Base-by-base conservation (phyloP, 2,329 filamentous ascomycete genomes). In the Ceratocystis papillata region DNA sequence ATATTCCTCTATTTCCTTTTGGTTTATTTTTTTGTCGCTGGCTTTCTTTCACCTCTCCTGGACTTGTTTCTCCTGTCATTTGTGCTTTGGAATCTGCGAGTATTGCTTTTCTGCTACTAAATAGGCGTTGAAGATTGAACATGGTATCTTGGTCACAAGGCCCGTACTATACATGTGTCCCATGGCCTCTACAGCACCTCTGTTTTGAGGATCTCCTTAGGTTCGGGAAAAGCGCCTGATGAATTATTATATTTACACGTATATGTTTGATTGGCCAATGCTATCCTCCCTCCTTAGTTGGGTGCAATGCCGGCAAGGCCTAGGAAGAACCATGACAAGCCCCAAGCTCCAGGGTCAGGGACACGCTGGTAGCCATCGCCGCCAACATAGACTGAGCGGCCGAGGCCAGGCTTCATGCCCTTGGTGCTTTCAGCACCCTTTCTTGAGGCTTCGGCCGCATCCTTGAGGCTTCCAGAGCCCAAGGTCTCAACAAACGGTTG, bases 381-480 rank as follows among this genome's bases (percentile, higher is more conserved):
- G 41, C 76, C 76, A 4, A 78, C 74, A 67, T 78, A 77, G 5
- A 78, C 76, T 0, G 76, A 73, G 68, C 79, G 70, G 6, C 94
- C 94, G 50, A 99, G 78, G 71, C 87, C 94, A 53, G 94, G 90
- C 74, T 88, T 85, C 92, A 99, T 96, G 28, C 87, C 88, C 78
- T 92, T 96, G 22, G 94, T 97, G 37, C 83, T 83, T 69, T 93
- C 87, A 3, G 92, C 88, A 0, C 88, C 94, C 60, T 85, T 80
- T 69, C 83, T 82, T 0, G 91, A 87, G 1, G 89, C 90, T 71
- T 84, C 79, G 0, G 90, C 90, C 6, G 94, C 92, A 73, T 85
- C 80, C 70, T 83, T 81, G 22, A 94, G 74, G 73, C 89, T 83
- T 15, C 83, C 83, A 0, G 85, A 86, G 72, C 81, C 76, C 1